phyloP scores from a whole-genome alignment of 148 eudicot species.

The Heliamphora exappendiculata region DNA sequence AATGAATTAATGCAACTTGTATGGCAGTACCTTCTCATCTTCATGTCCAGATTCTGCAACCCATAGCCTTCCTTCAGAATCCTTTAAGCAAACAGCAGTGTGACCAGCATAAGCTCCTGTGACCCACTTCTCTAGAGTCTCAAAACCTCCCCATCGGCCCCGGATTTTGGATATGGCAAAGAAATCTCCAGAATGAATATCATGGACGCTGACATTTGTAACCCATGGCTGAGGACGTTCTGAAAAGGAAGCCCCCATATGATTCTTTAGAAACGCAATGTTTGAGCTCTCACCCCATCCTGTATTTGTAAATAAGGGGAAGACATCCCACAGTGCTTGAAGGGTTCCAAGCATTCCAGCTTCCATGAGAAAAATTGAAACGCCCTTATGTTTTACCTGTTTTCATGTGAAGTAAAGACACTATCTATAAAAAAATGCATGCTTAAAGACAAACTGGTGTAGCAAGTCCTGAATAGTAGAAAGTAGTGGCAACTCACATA shows the following conservation, averaged over 20 bases:
- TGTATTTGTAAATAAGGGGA: conserved; percentile 71
- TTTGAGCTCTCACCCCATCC: conserved; percentile 80
- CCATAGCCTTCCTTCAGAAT: conserved; percentile 79
- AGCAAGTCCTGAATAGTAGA: background rate
- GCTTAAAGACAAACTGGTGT: background rate
- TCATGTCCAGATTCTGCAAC: conserved; percentile 94
- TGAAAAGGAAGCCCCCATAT: conserved; percentile 72
- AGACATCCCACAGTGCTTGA: conserved; percentile 73
- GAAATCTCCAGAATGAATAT: conserved; percentile 83
- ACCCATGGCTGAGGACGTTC: conserved; percentile 83
- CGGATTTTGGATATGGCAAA: conserved; percentile 84
- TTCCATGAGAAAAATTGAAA: conserved; percentile 84
- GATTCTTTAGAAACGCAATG: conserved; percentile 65
- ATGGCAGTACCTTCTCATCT: conserved; percentile 52
- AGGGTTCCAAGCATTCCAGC: conserved; percentile 87
- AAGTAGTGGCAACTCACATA: conserved; percentile 46
- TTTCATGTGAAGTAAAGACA: background rate
- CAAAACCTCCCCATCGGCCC: conserved; percentile 89
- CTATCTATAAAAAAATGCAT: background rate
- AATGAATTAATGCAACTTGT: background rate
- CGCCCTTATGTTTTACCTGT: conserved; percentile 68
- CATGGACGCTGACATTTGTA: conserved; percentile 53
- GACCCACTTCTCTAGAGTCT: conserved; percentile 92
- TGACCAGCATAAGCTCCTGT: conserved; percentile 89
- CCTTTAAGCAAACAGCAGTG: conserved; percentile 74